A percentile compares a stretch with the other conserved stretches of the same genome.
Conservation (phyloP, 1,139 yeast genomes). For the Suzukiozyma palmioleophila region DNA sequence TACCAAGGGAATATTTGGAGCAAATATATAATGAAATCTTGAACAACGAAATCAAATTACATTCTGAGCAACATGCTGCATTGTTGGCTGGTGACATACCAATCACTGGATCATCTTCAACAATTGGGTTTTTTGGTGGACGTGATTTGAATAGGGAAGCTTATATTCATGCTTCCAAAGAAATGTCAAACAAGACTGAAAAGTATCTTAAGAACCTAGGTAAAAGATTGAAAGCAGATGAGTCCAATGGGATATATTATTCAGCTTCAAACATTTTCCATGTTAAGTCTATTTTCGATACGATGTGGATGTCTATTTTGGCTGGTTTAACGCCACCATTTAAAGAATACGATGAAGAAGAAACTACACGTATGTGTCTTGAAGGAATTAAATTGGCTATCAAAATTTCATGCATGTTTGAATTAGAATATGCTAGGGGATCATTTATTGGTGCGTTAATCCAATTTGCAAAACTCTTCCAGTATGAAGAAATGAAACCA, state of each 20-base stretch:
- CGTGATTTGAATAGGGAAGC: conserved; percentile 80
- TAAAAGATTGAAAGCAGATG: conserved; percentile 35
- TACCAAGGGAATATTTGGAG: conserved; percentile 69
- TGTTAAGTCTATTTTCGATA: conserved; percentile 89
- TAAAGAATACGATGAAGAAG: conserved; percentile 80
- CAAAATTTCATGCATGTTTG: conserved; percentile 80
- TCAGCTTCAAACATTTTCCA: conserved; percentile 80
- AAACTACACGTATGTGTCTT: conserved; percentile 64
- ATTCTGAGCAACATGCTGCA: conserved; percentile 94
- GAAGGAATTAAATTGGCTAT: conserved; percentile 85
- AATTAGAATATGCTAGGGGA: conserved; percentile 76
- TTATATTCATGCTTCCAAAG: conserved; percentile 86
- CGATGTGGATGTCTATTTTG: conserved; percentile 92
- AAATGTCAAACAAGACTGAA: conserved; percentile 87
- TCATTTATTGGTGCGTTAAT: conserved; percentile 89
- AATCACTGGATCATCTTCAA: conserved; percentile 25
- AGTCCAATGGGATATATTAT: conserved; percentile 28
- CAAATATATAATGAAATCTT: conserved; percentile 74
- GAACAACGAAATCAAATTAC: conserved; percentile 78
- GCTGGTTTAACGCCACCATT: conserved; percentile 95
- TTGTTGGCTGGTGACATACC: conserved; percentile 60
- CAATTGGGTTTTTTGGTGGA: conserved; percentile 68
- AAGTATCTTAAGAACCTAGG: conserved; percentile 72
- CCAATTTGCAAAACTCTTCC: conserved; percentile 78
- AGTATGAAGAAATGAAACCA: conserved; percentile 69